Evolutionary conservation across 2,329 filamentous ascomycete species (phyloP).

Genomic region (Ceratocystis variospora): DNA sequence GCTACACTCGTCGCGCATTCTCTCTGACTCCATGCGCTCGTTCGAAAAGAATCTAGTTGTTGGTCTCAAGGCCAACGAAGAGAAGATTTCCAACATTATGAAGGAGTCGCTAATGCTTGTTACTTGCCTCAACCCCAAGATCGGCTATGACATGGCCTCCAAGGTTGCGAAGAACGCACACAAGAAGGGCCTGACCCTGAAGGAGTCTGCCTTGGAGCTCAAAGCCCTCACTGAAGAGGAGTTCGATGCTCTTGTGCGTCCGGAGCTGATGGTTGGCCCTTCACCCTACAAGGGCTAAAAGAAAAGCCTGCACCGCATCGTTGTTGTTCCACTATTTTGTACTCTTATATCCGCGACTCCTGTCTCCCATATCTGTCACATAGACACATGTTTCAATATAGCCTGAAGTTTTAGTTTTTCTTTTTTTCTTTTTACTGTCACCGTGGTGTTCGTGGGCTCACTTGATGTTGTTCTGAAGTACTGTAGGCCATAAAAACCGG

Average conservation of each 20-base stretch:
- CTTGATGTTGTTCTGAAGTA: no score
- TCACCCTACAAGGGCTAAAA: constrained; percentile 43
- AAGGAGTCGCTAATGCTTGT: constrained; percentile 98
- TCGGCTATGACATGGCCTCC: constrained; percentile 93
- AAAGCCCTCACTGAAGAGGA: constrained; percentile 77
- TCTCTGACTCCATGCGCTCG: constrained; percentile 84
- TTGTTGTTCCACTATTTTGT: constrained; percentile 9
- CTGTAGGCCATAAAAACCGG: no score
- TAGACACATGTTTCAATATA: constrained; percentile 8
- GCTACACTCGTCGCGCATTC: constrained; percentile 76
- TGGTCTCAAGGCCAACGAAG: constrained; percentile 84
- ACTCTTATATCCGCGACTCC: not conserved
- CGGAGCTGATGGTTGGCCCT: constrained; percentile 89
- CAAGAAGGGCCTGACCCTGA: constrained; percentile 91
- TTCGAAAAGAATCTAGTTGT: constrained; percentile 88
- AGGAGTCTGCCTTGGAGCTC: constrained; percentile 86
- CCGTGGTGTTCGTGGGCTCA: no score
- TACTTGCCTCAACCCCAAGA: constrained; percentile 93
- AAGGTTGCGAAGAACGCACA: constrained; percentile 98
- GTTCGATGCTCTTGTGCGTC: constrained; percentile 78
- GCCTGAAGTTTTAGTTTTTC: not conserved
- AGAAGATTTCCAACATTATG: constrained; percentile 76
- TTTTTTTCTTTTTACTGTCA: no score
- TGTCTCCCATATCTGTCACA: not conserved
- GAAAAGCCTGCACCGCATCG: constrained; percentile 20